Evolutionary conservation across 495 filamentous ascomycete genomes (phyloP), one percentile per base, ranked within the genome.

Genomic region (Neurospora africana): DNA sequence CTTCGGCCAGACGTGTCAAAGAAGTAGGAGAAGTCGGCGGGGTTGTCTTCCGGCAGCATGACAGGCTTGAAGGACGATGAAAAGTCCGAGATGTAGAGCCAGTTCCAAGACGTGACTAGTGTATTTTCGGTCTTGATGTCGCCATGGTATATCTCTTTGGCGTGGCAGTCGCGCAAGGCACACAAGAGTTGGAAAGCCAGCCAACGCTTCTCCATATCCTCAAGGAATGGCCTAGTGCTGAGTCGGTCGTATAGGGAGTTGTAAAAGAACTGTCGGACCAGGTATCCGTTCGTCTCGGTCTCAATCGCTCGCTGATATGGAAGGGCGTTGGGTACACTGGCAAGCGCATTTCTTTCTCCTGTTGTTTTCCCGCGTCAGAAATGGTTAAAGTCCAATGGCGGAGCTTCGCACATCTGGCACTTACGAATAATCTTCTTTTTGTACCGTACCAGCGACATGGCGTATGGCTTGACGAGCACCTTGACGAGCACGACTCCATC

Each of bases 131-230:
- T 93, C 82, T 99, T 99, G 82, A 99, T 98, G 79, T 99, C 96
- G 41, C 96, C 96, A 79, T 99, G 96, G 80, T 92, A 98, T 69
- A 98, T 85, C 72, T 94, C 91, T n/a, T 92, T 86, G 53, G 90
- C 85, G 81, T 99, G 96, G 75, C 93, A 97, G 78, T 99, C 96
- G 40, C 95, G 89, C 70, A 98, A 84, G 9, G 92, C 95, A 80
- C 93, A 97, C 11, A 99, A 87, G 11, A 99, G 87, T 82, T 99
- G 96, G 76, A 97, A 99, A 1, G 96, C 91, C 58, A 99, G 87
- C 95, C 96, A 99, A 82, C 94, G 97, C 86, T 98, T 99, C 80
- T 99, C 96, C 77, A 98, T 94, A 74, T 95, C 91, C 81, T 98
- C 96, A 17, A 98, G 85, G 78, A 98, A 98, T 7, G 96, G 96